A percentile compares a stretch with the other conserved stretches of the same genome.
These are phyloP conservation scores for Dicorynia guianensis DNA, from an alignment of 306 rosid species.

Conservation along the genomic window DNA sequence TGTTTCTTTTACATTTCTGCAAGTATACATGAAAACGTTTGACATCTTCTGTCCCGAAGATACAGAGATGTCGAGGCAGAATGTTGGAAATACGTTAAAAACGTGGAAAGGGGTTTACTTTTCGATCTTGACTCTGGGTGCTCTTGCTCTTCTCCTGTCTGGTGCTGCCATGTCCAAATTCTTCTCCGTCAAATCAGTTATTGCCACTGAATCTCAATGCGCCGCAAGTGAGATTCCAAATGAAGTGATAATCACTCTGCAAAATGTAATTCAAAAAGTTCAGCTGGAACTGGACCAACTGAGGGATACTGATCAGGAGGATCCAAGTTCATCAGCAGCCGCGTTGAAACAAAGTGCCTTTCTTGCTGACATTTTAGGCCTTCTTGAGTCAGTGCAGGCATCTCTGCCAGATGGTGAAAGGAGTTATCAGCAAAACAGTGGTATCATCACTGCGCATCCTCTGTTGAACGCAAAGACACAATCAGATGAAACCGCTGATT, in stretches of 20 bases:
- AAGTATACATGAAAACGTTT: conserved; percentile 33
- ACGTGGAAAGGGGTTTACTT: conserved; percentile 58
- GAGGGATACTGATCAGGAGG: conserved; percentile 32
- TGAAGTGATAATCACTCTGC: conserved; percentile 38
- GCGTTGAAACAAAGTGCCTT: conserved; percentile 46
- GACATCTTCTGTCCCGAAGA: conserved; percentile 33
- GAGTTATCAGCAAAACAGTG: not conserved
- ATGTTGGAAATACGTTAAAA: conserved; percentile 44
- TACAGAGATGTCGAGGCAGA: conserved; percentile 51
- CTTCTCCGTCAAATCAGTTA: conserved; percentile 54
- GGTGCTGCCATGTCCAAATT: conserved; percentile 52
- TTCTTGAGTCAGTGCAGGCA: conserved; percentile 50
- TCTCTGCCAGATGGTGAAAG: conserved; percentile 39
- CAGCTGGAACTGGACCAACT: conserved; percentile 49
- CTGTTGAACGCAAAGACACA: conserved; percentile 49
- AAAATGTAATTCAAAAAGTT: conserved; percentile 58
- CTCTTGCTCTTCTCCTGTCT: conserved; percentile 58
- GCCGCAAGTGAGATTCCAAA: conserved; percentile 33
- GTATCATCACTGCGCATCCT: conserved; percentile 45
- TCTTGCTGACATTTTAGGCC: conserved; percentile 73
- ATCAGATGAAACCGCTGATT: conserved; percentile 56
- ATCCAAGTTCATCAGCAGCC: conserved; percentile 40
- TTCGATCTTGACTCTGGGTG: conserved; percentile 49
- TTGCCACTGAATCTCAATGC: conserved; percentile 52
- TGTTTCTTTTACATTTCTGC: not conserved